A percentile compares a stretch with the other conserved stretches of the same genome.
phyloP scores from a whole-genome alignment of 192 early-diverging fungal species.

The Thoreauomyces humboldtii region DNA sequence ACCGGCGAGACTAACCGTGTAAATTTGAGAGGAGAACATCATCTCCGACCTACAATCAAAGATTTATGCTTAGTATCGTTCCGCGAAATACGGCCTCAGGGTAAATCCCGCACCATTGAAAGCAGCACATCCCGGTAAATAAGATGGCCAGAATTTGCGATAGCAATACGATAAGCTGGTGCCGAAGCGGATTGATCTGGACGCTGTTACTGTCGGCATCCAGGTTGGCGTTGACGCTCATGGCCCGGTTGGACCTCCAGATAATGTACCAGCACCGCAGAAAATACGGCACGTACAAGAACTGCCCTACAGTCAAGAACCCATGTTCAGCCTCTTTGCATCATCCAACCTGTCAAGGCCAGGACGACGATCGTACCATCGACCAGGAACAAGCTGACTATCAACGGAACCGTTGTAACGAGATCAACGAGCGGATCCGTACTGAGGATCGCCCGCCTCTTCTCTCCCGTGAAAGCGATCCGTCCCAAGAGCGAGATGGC shows the following conservation, averaged over 20 bases:
- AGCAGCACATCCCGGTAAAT: neutral
- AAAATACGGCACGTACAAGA: slow-evolving; percentile 15
- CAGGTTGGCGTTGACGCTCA: slow-evolving; percentile 4
- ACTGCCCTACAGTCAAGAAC: neutral
- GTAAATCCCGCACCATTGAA: too few species aligned
- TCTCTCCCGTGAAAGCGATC: neutral
- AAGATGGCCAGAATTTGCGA: neutral
- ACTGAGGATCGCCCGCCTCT: neutral
- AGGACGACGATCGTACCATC: too few species aligned
- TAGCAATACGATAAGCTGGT: neutral
- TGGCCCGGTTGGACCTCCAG: neutral
- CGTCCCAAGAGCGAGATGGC: neutral
- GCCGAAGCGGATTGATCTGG: slow-evolving; percentile 1
- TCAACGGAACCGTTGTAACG: slow-evolving; percentile 6
- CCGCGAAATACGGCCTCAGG: neutral
- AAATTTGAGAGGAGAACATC: neutral
- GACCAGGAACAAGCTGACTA: slow-evolving; percentile 12
- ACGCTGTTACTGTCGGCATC: slow-evolving; percentile 2
- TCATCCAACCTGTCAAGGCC: too few species aligned
- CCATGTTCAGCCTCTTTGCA: too few species aligned
- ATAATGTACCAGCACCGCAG: slow-evolving; percentile 13
- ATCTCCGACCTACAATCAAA: neutral
- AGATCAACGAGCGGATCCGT: slow-evolving; percentile 3
- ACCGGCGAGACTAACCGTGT: slow-evolving; percentile 2
- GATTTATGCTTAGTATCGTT: neutral